Base-by-base conservation (phyloP, 331 rosid genomes). In the Stylosanthes scabra region DNA sequence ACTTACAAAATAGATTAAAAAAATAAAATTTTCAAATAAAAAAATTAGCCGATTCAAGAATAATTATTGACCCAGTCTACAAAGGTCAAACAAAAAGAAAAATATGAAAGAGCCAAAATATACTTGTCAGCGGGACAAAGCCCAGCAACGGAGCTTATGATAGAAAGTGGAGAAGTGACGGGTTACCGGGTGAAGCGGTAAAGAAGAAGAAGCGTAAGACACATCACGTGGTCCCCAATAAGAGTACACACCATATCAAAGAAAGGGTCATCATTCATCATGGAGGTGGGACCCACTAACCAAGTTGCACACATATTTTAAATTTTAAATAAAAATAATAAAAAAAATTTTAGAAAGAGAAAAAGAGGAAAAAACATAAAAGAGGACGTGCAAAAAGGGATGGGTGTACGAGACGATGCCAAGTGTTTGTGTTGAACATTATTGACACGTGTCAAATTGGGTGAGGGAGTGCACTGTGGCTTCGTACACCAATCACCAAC, bases 221-320 rank as follows among this genome's bases (percentile, higher is more conserved):
- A 77, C 71, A 71, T 51, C 87, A 80, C 81, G 65, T 82, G 89
- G 84, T 71, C 68, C 76, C 74, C 9, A 60, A 45, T 14, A 66
- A 55, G 39, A 44, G 45, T 2, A 8, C 46, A 37, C 2, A 14
- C 16, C 31, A 7, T 54, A 15, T 39, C 25, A 16, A 52, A 39
- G 47, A 16, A 27, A 39, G 40, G 9, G 71, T 44, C 72, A 63
- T 78, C 58, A 47, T 72, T 44, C 72, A 63, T 78, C 58, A 47
- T 72, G 44, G 34, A 5, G 2, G 65, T 0, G 83, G 84, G 82
- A 41, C 80, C 86, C 77, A 76, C 20, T 2, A 0, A 1, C 9
- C 83, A 85, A 75, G 80, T 81, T 76, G 88, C 80, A 51, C 75
- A 50, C 56, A 12, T 50, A 50, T 59, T 59, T 42, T 8, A 12